Percentiles rank a stretch among this genome's conserved stretches.
These are phyloP conservation scores for Arachnopeziza araneosa DNA, from an alignment of 2,329 filamentous ascomycete species.

Conservation along the genomic window DNA sequence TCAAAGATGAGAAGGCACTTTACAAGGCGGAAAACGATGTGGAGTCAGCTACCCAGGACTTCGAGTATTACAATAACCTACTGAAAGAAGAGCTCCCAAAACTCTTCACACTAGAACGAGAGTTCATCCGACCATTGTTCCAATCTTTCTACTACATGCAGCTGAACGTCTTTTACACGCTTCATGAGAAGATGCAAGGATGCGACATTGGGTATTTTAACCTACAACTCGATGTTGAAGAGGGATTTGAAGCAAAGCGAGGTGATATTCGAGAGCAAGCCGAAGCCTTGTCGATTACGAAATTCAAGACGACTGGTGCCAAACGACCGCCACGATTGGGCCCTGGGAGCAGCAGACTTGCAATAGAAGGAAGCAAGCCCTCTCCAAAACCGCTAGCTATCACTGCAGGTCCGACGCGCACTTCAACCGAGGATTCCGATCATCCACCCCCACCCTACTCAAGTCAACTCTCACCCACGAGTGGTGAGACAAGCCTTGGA, in stretches of 20 bases:
- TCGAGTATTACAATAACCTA: conserved; percentile 95
- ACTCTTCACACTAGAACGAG: conserved; percentile 80
- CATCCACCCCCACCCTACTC: conserved; percentile 70
- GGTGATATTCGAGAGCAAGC: conserved; percentile 79
- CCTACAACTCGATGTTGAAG: conserved; percentile 82
- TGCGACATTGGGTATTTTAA: conserved; percentile 99
- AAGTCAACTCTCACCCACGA: conserved; percentile 27
- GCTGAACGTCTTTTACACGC: conserved; percentile 96
- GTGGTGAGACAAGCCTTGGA: conserved; percentile 29
- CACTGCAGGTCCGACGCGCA: conserved; percentile 33
- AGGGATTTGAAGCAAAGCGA: conserved; percentile 82
- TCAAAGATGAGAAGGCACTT: conserved; percentile 96
- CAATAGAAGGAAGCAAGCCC: conserved; percentile 32
- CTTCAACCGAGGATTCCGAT: conserved; percentile 41
- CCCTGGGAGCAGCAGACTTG: conserved; percentile 22
- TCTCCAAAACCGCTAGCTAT: conserved; percentile 17
- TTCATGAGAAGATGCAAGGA: conserved; percentile 96
- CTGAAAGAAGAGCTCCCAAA: conserved; percentile 94
- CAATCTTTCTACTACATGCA: conserved; percentile 99
- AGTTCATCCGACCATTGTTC: conserved; percentile 96
- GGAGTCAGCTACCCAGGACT: conserved; percentile 89
- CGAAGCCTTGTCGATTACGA: conserved; percentile 80
- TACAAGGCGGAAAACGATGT: conserved; percentile 93
- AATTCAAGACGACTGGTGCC: conserved; percentile 84
- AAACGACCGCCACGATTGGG: conserved; percentile 37